Percentiles rank a stretch among this genome's conserved stretches.
Evolutionary conservation across 495 filamentous ascomycete species (phyloP).

Genomic region (Penicillium egyptiacum): DNA sequence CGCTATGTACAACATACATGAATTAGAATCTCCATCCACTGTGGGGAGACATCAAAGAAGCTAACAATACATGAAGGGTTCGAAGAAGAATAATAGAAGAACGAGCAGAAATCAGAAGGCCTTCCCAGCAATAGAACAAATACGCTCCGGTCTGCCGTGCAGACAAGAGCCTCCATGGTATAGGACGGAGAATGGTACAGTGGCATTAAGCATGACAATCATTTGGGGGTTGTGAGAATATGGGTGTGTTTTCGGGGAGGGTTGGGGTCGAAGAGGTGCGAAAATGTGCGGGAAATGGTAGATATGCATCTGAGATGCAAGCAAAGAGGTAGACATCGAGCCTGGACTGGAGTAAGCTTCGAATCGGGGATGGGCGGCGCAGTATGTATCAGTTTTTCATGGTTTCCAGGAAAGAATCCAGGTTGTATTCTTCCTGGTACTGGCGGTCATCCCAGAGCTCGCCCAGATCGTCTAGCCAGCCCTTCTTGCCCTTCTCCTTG

Average conservation of each 20-base stretch:
- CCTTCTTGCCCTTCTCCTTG: constrained; percentile 93
- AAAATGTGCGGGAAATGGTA: background rate
- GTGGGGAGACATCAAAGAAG: constrained; percentile 16
- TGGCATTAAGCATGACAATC: constrained; percentile 17
- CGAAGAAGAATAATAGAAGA: constrained; percentile 13
- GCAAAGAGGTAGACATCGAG: background rate
- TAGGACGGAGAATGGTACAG: constrained; percentile 11
- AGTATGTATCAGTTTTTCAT: constrained; percentile 63
- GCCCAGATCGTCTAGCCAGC: constrained; percentile 87
- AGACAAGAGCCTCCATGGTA: constrained; percentile 13
- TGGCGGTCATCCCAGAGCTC: constrained; percentile 95
- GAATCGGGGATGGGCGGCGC: background rate
- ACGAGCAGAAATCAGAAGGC: constrained; percentile 1
- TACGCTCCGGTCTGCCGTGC: constrained; percentile 8
- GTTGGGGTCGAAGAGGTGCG: background rate
- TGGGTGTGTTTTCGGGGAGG: background rate
- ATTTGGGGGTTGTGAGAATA: background rate
- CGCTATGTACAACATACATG: constrained; percentile 35
- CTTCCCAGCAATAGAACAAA: constrained; percentile 10
- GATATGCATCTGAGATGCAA: background rate
- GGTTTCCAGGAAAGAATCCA: constrained; percentile 86
- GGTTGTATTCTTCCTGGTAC: constrained; percentile 95
- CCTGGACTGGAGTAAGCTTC: background rate
- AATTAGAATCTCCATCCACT: constrained; percentile 14
- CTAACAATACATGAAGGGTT: constrained; percentile 34